Evolutionary conservation across 2,329 filamentous ascomycete species (phyloP).

Genomic region (Verticillium zaregamsianum): DNA sequence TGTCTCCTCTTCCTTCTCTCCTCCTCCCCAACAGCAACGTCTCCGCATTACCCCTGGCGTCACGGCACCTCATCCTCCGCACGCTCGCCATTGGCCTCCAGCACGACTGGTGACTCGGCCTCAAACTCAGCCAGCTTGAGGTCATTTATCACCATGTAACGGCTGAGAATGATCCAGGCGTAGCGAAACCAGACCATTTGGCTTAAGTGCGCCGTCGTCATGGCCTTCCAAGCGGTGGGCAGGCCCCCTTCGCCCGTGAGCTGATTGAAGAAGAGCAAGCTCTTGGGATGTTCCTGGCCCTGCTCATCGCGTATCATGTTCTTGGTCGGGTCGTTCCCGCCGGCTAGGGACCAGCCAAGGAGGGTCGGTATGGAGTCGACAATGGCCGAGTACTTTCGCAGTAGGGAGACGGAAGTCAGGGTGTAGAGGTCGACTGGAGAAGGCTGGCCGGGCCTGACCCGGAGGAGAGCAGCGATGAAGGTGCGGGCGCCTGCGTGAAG

Average conservation of each 20-base stretch:
- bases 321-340: conserved; percentile 14
- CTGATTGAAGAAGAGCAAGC: conserved; percentile 68
- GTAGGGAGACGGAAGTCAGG: conserved; percentile 65
- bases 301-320: conserved; percentile 4
- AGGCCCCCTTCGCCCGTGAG: conserved; percentile 54
- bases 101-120: not conserved
- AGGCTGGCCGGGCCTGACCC: conserved; percentile 58
- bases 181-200: conserved; percentile 99
- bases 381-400: conserved; percentile 77
- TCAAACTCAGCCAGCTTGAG: conserved; percentile 51
- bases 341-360: conserved; percentile 43
- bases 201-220: conserved; percentile 85
- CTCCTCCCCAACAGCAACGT: not conserved
- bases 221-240: conserved; percentile 68
- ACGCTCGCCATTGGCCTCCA: not conserved
- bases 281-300: conserved; percentile 46
- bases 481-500: conserved; percentile 75
- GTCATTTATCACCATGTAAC: conserved; percentile 97
- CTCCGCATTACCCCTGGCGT: not conserved
- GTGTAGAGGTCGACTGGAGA: conserved; percentile 83
- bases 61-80: not conserved
- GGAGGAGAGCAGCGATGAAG: conserved; percentile 66
- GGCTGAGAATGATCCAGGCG: conserved; percentile 85
- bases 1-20: not conserved
- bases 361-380: conserved; percentile 74